Evolutionary conservation across 495 filamentous ascomycete species (phyloP).

Genomic region (Annulohypoxylon maeteangense): DNA sequence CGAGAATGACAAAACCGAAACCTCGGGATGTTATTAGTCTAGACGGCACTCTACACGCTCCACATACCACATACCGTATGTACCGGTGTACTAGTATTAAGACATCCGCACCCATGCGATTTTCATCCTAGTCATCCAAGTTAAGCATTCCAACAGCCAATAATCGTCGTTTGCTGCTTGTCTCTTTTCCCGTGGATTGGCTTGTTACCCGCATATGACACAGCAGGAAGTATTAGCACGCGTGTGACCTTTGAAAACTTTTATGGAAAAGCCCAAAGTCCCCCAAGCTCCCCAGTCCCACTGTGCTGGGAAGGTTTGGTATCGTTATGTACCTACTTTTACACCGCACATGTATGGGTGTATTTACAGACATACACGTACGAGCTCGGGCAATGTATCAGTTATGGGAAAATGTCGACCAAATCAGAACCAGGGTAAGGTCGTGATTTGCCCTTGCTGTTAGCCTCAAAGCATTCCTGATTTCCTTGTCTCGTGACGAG

Average conservation of each 20-base stretch:
- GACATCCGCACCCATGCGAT: conserved; percentile 33
- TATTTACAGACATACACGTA: background rate
- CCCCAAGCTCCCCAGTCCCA: background rate
- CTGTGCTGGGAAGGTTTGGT: conserved; percentile 33
- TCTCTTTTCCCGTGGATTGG: conserved; percentile 26
- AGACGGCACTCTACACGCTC: background rate
- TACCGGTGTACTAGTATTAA: background rate
- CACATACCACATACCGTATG: background rate
- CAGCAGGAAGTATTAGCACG: conserved; percentile 29
- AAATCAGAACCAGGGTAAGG: conserved; percentile 23
- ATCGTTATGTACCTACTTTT: conserved; percentile 15
- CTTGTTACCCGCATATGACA: conserved; percentile 41
- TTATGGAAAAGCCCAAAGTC: conserved; percentile 36
- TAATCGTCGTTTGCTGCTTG: conserved; percentile 3
- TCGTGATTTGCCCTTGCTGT: conserved; percentile 23
- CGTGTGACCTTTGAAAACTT: conserved; percentile 40
- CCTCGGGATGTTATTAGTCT: conserved; percentile 34
- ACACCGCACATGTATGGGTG: conserved; percentile 1
- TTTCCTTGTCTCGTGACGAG: conserved; percentile 34
- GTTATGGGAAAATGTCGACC: conserved; percentile 8
- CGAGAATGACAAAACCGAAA: conserved; percentile 32
- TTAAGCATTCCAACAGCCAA: conserved; percentile 37
- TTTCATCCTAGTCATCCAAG: conserved; percentile 4
- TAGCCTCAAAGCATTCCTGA: conserved; percentile 15
- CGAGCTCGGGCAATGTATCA: conserved; percentile 29